A percentile compares a stretch with the other conserved stretches of the same genome.
Conservation (phyloP, 2,329 filamentous ascomycete species). For the Colletotrichum acutatum region DNA sequence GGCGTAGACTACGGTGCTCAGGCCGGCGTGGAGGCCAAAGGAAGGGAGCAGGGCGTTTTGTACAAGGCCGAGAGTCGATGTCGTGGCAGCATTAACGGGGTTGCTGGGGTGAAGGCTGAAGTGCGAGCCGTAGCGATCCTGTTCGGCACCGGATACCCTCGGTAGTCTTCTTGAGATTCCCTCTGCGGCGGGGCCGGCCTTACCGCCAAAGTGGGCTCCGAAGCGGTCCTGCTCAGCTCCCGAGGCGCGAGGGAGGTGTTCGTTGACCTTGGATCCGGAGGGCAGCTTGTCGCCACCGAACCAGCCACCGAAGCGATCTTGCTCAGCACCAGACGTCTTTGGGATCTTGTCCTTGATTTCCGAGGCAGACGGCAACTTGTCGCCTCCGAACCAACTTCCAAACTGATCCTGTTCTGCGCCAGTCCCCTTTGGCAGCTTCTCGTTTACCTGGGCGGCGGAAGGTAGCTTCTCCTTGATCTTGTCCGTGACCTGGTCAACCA, state of each 20-base stretch:
- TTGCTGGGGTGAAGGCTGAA: conserved; percentile 34
- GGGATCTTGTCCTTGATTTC: conserved; percentile 26
- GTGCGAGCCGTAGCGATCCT: conserved; percentile 39
- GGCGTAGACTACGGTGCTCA: conserved; percentile 63
- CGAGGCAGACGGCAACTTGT: conserved; percentile 24
- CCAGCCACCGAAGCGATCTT: conserved; percentile 36
- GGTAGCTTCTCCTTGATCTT: conserved; percentile 32
- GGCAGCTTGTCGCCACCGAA: conserved; percentile 36
- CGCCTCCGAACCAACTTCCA: conserved; percentile 36
- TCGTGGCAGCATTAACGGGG: conserved; percentile 35
- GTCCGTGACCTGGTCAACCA: conserved; percentile 3
- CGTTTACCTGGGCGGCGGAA: conserved; percentile 18
- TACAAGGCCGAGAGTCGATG: conserved; percentile 57
- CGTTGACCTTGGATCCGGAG: conserved; percentile 36
- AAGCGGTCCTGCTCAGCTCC: conserved; percentile 34
- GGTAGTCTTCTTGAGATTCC: conserved; percentile 23
- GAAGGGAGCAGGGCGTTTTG: conserved; percentile 65
- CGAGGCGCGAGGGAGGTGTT: conserved; percentile 14
- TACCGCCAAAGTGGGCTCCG: conserved; percentile 27
- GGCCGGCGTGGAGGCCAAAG: conserved; percentile 61
- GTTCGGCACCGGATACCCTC: conserved; percentile 30
- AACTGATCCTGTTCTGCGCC: conserved; percentile 37
- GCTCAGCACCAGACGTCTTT: conserved; percentile 34
- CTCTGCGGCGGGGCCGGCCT: conserved; percentile 4
- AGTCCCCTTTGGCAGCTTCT: background rate